Conservation (phyloP, 345 rosid species). For the Linum trigynum region DNA sequence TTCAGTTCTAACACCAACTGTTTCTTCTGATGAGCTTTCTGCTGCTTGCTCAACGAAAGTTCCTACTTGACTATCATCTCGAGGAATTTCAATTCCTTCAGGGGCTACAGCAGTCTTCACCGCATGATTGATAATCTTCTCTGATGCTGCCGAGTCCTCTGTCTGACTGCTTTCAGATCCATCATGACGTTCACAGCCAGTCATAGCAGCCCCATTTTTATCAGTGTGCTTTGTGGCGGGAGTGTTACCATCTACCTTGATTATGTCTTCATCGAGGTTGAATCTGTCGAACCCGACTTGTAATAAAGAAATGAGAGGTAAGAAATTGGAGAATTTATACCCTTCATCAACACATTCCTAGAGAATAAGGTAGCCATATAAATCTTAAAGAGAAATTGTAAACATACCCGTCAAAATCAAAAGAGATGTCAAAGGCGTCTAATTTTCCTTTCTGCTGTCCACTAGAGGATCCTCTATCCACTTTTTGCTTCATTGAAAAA, state of each 20-base stretch:
- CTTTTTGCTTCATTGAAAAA: constrained; percentile 43
- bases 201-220: constrained; percentile 24
- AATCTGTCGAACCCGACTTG: constrained; percentile 51
- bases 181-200: constrained; percentile 21
- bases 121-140: constrained; percentile 18
- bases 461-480: constrained; percentile 35
- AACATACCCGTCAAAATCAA: constrained; percentile 65
- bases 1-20: constrained; percentile 4
- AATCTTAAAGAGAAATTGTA: constrained; percentile 7
- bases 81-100: constrained; percentile 18
- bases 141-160: constrained; percentile 18
- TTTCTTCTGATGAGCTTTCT: constrained; percentile 14
- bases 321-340: constrained; percentile 13
- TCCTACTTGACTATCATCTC: constrained; percentile 15
- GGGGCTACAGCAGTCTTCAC: constrained; percentile 21
- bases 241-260: constrained; percentile 27
- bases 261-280: constrained; percentile 33
- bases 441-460: constrained; percentile 32
- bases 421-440: constrained; percentile 50
- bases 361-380: not conserved
- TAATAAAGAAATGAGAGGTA: constrained; percentile 13
- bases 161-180: constrained; percentile 16
- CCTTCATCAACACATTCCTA: not conserved
- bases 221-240: constrained; percentile 20
- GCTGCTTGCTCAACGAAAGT: constrained; percentile 11